A percentile compares a stretch with the other conserved stretches of the same genome.
phyloP scores from a whole-genome alignment of 2,329 filamentous ascomycete species.

The Meredithiella fracta region DNA sequence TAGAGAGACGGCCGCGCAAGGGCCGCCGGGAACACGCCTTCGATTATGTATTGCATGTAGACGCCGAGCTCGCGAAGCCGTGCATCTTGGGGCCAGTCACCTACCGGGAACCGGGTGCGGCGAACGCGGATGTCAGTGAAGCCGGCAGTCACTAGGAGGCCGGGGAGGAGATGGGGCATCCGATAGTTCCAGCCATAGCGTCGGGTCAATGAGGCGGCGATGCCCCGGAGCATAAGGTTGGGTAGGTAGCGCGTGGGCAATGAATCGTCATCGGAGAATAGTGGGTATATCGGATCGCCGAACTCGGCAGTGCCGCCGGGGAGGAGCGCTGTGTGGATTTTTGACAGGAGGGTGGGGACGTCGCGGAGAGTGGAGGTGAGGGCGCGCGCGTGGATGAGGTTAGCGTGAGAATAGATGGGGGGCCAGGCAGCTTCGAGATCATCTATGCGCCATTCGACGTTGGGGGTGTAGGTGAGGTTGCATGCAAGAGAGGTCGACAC shows the following conservation, averaged over 20 bases:
- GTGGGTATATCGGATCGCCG: conserved; percentile 22
- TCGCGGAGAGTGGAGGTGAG: conserved; percentile 33
- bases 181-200: conserved; percentile 21
- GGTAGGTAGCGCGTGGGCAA: conserved; percentile 18
- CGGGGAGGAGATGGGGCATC: conserved; percentile 16
- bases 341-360: conserved; percentile 33
- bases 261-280: conserved; percentile 21
- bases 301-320: conserved; percentile 27
- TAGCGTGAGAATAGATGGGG: conserved; percentile 25
- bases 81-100: conserved; percentile 24
- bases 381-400: conserved; percentile 36
- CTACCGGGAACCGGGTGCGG: conserved; percentile 22
- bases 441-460: conserved; percentile 33
- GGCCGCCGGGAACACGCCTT: conserved; percentile 23
- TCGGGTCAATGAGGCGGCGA: conserved; percentile 21
- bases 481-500: conserved; percentile 29
- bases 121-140: conserved; percentile 22
- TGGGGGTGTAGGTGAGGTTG: conserved; percentile 35
- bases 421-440: conserved; percentile 24
- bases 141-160: conserved; percentile 20
- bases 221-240: conserved; percentile 21
- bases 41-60: conserved; percentile 22
- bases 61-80: conserved; percentile 24
- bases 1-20: conserved; percentile 21
- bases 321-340: conserved; percentile 26